phyloP scores from a whole-genome alignment of 2,329 filamentous ascomycete genomes.

The Periconia macrospinosa region DNA sequence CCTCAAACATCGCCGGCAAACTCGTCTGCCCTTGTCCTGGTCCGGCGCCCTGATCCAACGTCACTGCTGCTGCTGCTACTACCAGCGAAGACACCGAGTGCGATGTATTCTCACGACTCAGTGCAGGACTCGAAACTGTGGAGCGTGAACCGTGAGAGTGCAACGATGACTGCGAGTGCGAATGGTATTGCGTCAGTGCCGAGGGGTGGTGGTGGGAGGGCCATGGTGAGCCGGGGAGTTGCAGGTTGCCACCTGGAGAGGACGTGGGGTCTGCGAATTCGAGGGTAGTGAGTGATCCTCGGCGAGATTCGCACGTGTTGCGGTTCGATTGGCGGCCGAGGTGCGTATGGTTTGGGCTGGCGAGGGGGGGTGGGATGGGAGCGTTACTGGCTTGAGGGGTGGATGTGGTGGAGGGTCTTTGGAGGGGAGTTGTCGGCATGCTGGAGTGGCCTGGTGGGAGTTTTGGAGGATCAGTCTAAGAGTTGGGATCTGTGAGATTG shows the following conservation, averaged over 20 bases:
- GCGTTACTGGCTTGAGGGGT: neutral
- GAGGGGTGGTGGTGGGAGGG: neutral
- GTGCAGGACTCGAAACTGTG: neutral
- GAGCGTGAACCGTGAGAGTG: neutral
- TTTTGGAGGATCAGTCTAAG: too few species aligned
- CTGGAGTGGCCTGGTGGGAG: too few species aligned
- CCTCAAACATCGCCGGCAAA: constrained; percentile 28
- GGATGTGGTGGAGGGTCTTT: neutral
- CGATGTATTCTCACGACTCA: neutral
- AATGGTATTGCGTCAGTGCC: neutral
- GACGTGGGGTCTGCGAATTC: constrained; percentile 25
- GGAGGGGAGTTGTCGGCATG: neutral
- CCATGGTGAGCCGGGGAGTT: neutral
- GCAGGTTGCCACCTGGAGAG: constrained; percentile 3
- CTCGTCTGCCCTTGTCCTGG: constrained; percentile 14
- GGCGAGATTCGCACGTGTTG: constrained; percentile 18
- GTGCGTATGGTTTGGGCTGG: neutral
- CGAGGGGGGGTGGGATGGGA: neutral
- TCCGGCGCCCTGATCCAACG: neutral
- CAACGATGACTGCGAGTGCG: neutral
- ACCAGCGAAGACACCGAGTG: neutral
- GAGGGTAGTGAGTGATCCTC: constrained; percentile 19
- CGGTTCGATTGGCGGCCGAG: neutral
- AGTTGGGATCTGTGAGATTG: too few species aligned
- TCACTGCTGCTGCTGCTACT: too few species aligned